Conservation (phyloP, 2,329 filamentous ascomycete species). For the Aspergillus pseudoterreus region DNA sequence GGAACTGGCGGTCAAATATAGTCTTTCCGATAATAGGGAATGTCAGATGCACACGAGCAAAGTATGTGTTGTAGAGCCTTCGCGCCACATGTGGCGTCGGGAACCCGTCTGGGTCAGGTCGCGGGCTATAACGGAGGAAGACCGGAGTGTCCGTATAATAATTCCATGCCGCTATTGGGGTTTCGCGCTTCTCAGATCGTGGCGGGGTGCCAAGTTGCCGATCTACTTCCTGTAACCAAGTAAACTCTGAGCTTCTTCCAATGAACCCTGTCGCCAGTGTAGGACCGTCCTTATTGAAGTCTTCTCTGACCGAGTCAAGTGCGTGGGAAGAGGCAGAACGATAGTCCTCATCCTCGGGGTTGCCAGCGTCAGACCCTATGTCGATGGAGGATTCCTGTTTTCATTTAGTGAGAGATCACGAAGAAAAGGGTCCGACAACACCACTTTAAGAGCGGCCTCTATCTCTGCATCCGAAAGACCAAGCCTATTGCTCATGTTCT, state of each 20-base stretch:
- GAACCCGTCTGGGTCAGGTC: no score
- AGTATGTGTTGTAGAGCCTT: constrained; percentile 39
- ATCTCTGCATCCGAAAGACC: constrained; percentile 35
- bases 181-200: constrained; percentile 5
- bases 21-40: constrained; percentile 43
- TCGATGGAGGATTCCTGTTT: constrained; percentile 24
- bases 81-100: constrained; percentile 26
- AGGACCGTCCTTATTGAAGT: constrained; percentile 38
- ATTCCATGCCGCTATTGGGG: constrained; percentile 29
- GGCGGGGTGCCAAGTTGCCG: constrained; percentile 23
- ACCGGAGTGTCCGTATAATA: constrained; percentile 38
- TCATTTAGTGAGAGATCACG: constrained; percentile 14
- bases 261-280: constrained; percentile 41
- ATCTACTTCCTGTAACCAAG: constrained; percentile 40
- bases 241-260: constrained; percentile 44
- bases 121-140: no score
- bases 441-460: constrained; percentile 30
- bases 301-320: constrained; percentile 39
- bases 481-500: constrained; percentile 33
- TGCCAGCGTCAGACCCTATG: not conserved
- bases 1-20: constrained; percentile 41
- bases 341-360: no score
- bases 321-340: not conserved
- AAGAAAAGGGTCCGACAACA: constrained; percentile 15
- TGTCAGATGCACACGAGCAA: constrained; percentile 41